phyloP scores from a whole-genome alignment of 148 eudicot species.

The Camellia sinensis region DNA sequence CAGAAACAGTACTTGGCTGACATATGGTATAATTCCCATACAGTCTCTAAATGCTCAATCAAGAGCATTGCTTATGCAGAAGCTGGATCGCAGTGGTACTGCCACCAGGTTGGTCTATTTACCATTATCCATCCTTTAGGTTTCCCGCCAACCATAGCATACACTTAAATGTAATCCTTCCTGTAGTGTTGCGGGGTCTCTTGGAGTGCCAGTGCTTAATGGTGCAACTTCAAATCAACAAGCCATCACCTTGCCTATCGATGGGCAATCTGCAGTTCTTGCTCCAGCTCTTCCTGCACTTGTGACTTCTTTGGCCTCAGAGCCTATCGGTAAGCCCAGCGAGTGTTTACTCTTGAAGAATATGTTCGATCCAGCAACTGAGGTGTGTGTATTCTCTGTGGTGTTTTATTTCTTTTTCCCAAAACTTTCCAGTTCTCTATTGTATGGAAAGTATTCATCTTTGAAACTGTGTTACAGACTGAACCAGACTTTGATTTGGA shows the following conservation, averaged over 20 bases:
- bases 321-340: constrained; percentile 78
- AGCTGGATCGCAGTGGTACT: constrained; percentile 81
- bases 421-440: not conserved
- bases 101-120: constrained; percentile 62
- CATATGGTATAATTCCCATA: constrained; percentile 12
- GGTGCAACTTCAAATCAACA: constrained; percentile 61
- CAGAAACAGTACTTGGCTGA: not conserved
- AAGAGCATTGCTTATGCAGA: constrained; percentile 84
- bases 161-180: not conserved
- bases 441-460: constrained; percentile 6
- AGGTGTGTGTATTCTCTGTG: constrained; percentile 38
- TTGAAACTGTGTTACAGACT: constrained; percentile 38
- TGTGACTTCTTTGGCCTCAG: constrained; percentile 43
- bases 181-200: constrained; percentile 55
- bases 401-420: not conserved
- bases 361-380: constrained; percentile 85
- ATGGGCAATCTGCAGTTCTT: constrained; percentile 44
- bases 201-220: constrained; percentile 57
- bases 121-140: not conserved
- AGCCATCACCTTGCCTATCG: constrained; percentile 44
- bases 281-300: constrained; percentile 52
- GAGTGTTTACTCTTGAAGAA: constrained; percentile 87
- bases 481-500: constrained; percentile 92
- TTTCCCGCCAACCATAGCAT: not conserved
- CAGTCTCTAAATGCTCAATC: constrained; percentile 92